Evolutionary conservation across 2,329 filamentous ascomycete species (phyloP), one percentile per base, ranked within the genome.

Genomic region (Diaporthe nobilis): DNA sequence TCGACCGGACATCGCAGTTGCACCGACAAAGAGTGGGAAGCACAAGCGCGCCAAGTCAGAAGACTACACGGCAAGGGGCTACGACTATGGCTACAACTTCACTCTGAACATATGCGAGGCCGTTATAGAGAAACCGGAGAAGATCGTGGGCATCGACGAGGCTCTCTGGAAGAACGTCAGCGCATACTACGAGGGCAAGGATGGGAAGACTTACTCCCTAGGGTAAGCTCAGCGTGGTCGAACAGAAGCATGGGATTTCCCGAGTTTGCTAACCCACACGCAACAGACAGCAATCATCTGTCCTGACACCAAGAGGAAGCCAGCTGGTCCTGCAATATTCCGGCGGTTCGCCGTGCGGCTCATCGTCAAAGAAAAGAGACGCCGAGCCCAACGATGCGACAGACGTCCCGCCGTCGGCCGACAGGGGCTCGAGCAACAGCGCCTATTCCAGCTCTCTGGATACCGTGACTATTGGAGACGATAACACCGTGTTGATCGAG

Each of bases 81-180:
- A 92, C 82, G 94, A 96, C 84, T 94, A 95, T 79, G 91, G 90
- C 77, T 91, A 91, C 78, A 96, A 96, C 85, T 97, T 97, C 81
- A 96, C 94, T 2, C 82, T 96, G 80, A 97, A 97, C 85, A 92
- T 97, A 79, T 97, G 94, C 85, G 92, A 89, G 49, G 88, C 94
- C 1, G 93, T 96, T n/a, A 89, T 95, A 22, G 91, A 94, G 79
- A 86, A 90, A 22, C 86, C 94, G 28, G 86, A 88, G 58, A 87
- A 91, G 77, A 90, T 94, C 13, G 88, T 90, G 15, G 94, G 92
- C n/a, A 83, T 96, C 4, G 88, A 92, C 60, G 87, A 90, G 83
- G 82, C 83, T 73, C 80, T 87, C 65, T 94, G 92, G 92, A 87
- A 86, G 84, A 96, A 96, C 80, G 90, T 96, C 79, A 95, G 93